A percentile compares a stretch with the other conserved stretches of the same genome.
Evolutionary conservation across 352 stramenopile species (phyloP).

Genomic region (Pythium brachiatum): DNA sequence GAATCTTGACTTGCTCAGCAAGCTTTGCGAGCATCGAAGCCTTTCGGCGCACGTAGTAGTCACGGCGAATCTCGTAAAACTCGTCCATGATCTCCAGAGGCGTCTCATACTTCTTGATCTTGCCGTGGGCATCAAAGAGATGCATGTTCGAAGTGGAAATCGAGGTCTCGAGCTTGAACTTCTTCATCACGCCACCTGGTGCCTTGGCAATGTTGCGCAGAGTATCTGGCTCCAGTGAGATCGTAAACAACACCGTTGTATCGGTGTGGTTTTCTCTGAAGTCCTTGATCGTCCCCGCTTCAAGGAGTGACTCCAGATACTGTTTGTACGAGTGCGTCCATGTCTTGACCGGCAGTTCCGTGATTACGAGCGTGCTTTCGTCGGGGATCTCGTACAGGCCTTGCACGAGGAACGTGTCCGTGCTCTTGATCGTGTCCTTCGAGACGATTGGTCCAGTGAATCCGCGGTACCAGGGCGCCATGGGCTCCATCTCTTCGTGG

Average conservation of each 20-base stretch:
- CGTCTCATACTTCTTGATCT: slow-evolving; percentile 93
- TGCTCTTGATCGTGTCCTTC: slow-evolving; percentile 51
- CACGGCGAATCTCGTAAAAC: slow-evolving; percentile 92
- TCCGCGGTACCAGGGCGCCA: slow-evolving; percentile 92
- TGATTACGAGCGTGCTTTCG: slow-evolving; percentile 92
- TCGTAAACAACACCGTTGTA: slow-evolving; percentile 91
- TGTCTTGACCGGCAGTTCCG: slow-evolving; percentile 93
- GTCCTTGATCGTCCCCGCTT: slow-evolving; percentile 86
- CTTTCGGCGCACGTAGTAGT: slow-evolving; percentile 94
- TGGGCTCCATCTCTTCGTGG: slow-evolving; percentile 43
- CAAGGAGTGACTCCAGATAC: slow-evolving; percentile 90
- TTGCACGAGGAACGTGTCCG: slow-evolving; percentile 84
- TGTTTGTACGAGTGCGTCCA: slow-evolving; percentile 98
- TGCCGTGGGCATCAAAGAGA: slow-evolving; percentile 88
- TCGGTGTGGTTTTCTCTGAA: slow-evolving; percentile 94
- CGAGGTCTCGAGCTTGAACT: slow-evolving; percentile 94
- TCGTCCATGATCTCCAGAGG: slow-evolving; percentile 92
- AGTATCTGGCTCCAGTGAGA: slow-evolving; percentile 71
- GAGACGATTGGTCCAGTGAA: slow-evolving; percentile 88
- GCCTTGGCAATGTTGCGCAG: slow-evolving; percentile 68
- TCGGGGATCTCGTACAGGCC: slow-evolving; percentile 79
- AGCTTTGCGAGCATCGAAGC: slow-evolving; percentile 82
- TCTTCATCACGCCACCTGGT: slow-evolving; percentile 87
- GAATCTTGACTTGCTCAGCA: slow-evolving; percentile 85
- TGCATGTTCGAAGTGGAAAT: slow-evolving; percentile 97